A percentile compares a stretch with the other conserved stretches of the same genome.
phyloP scores from a whole-genome alignment of 2,329 filamentous ascomycete species.

The Cercospora sp. region DNA sequence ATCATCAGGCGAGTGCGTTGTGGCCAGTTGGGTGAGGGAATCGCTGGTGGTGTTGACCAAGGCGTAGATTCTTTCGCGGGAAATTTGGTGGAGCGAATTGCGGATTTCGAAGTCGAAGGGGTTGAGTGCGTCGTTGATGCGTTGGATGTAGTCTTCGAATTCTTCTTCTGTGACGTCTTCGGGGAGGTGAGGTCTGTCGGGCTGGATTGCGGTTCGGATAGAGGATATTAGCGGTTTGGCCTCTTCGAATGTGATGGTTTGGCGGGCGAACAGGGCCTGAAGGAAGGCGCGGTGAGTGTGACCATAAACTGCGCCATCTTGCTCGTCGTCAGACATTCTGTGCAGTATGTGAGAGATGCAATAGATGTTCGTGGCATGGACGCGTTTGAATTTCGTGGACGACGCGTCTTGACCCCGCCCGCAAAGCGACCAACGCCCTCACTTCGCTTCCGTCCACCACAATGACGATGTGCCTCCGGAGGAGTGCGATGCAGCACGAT shows the following conservation, averaged over 20 bases:
- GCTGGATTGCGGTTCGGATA: slow-evolving; percentile 65
- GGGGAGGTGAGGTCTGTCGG: slow-evolving; percentile 51
- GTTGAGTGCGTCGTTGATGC: slow-evolving; percentile 70
- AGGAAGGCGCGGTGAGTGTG: slow-evolving; percentile 84
- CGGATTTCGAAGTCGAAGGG: slow-evolving; percentile 87
- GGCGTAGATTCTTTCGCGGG: slow-evolving; percentile 67
- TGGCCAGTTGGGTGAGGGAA: slow-evolving; percentile 81
- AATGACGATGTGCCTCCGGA: neutral
- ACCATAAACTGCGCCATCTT: slow-evolving; percentile 45
- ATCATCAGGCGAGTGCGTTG: slow-evolving; percentile 76
- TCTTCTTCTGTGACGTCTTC: slow-evolving; percentile 68
- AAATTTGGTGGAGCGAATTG: slow-evolving; percentile 66
- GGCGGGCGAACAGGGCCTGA: slow-evolving; percentile 80
- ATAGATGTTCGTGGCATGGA: neutral
- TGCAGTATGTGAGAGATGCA: neutral
- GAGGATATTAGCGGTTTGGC: slow-evolving; percentile 72
- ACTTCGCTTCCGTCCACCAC: neutral
- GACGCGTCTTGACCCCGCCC: slow-evolving; percentile 6
- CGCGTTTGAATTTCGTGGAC: neutral
- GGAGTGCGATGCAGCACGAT: slow-evolving; percentile 7
- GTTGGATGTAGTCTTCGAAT: slow-evolving; percentile 67
- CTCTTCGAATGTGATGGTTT: slow-evolving; percentile 73
- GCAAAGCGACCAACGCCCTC: slow-evolving; percentile 1
- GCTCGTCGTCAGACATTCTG: slow-evolving; percentile 25
- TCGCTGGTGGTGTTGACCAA: slow-evolving; percentile 89